Evolutionary conservation across 257 asterid genomes (phyloP), one percentile per base, ranked within the genome.

Genomic region (Ilex asprella): DNA sequence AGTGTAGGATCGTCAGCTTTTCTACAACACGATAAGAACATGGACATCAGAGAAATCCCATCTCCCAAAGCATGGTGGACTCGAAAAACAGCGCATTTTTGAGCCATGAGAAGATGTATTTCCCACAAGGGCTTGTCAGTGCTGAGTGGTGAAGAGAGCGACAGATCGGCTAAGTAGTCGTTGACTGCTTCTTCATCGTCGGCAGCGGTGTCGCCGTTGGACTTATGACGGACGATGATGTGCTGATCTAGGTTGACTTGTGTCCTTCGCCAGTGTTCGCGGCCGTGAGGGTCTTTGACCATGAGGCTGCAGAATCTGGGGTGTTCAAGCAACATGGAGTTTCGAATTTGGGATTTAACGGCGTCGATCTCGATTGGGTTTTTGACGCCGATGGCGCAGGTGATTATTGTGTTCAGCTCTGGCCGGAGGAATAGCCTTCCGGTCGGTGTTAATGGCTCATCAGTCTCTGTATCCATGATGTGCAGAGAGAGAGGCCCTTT

Each of bases 11-110:
- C 89, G 12, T 69, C 80, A 2, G 60, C 73, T n/a, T 69, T 78
- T 68, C 95, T 68, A 58, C 88, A 86, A 67, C 79, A 60, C 43
- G 88, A 65, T 46, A 86, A 64, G 14, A 88, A 69, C 82, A 83
- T 58, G 43, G 96, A 80, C 87, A 85, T 76, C 27, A 82, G 27
- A 3, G 97, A 86, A 27, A 81, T 73, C 39, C 95, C 97, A 65
- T 89, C 97, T 15, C 97, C 97, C 1, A 89, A 82, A 55, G 94
- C 86, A 79, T 89, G 96, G 71, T 89, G 96, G 61, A 84, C 63
- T 2, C 96, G 87, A 66, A 84, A 66, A 11, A 89, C 79, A 3
- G 30, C 64, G 60, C 81, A 67, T 0, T 66, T 82, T 58, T 86
- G 96, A 12, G 88, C 95, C 61, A 73, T 65, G 3, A 89, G 75